Base-by-base conservation (phyloP, 208 protist genomes). In the Leishmania amazonensis region DNA sequence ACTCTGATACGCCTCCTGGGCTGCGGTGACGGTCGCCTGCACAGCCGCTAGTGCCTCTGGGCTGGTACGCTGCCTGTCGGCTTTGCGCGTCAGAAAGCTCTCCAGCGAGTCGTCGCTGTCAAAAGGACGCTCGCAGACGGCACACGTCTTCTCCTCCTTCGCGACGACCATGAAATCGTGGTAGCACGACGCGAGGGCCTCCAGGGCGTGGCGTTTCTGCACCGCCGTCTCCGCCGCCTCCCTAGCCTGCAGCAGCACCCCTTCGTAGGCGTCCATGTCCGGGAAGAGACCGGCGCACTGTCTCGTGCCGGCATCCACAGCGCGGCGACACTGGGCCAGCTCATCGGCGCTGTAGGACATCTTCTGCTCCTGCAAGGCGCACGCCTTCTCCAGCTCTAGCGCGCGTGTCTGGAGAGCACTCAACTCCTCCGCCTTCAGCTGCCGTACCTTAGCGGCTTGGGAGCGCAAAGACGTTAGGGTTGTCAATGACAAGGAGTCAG, bases 61-160 rank as follows among this genome's bases (percentile, higher is more conserved):
- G 31, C 87, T 87, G n/a, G 85, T 79, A 60, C 76, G 75, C 60
- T 92, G 87, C 65, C 81, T 76, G 13, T 83, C 84, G 68, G 85
- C 83, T 51, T 89, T 89, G 53, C 67, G 35, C 28, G 83, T 80
- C 17, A 96, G 19, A 81, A 96, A 96, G 31, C 79, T 60, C 35
- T 87, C 68, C 1, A 76, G 49, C 7, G 57, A 83, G 28, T 77
- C 75, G n/a, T 78, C 45, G 75, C 79, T 81, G 31, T 54, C 76
- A 72, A 96, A 95, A n/a, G 62, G 47, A 0, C 91, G 90, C 67
- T 91, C 90, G 76, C 93, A 96, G 54, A 95, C 85, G 7, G 88
- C 86, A 65, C 93, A 96, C 67, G 62, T 84, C 47, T 84, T 88
- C n/a, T 82, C 74, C 62, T 49, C 73, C 75, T 82, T 81, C 35